Evolutionary conservation across 306 rosid species (phyloP).

Genomic region (Prunus fruticosa): DNA sequence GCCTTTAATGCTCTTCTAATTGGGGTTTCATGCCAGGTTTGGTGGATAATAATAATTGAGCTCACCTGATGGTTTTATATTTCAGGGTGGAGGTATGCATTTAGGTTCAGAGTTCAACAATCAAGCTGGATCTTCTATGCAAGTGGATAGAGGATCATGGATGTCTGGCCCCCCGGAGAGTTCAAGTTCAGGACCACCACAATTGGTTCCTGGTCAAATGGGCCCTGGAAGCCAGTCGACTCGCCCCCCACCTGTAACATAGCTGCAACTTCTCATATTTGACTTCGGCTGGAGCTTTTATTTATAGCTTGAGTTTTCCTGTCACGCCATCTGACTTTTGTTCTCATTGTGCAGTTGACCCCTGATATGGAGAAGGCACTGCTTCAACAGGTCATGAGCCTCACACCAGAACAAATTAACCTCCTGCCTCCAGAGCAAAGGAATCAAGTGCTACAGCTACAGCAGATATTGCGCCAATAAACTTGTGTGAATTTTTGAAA

Average conservation of each 20-base stretch:
- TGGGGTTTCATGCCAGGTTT: background rate
- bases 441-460: slow-evolving; percentile 93
- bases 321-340: slow-evolving; percentile 1
- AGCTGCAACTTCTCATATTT: slow-evolving; percentile 6
- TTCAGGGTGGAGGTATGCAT: slow-evolving; percentile 63
- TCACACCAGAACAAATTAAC: slow-evolving; percentile 81
- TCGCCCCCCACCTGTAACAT: slow-evolving; percentile 49
- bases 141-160: slow-evolving; percentile 75
- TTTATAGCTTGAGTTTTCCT: background rate
- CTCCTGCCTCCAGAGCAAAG: slow-evolving; percentile 91
- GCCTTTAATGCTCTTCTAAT: background rate
- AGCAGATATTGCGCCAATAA: slow-evolving; percentile 83
- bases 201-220: slow-evolving; percentile 48
- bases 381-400: slow-evolving; percentile 99
- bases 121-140: slow-evolving; percentile 70
- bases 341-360: slow-evolving; percentile 52
- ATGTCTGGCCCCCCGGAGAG: slow-evolving; percentile 62
- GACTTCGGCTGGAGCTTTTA: slow-evolving; percentile 6
- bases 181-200: slow-evolving; percentile 48
- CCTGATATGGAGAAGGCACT: slow-evolving; percentile 93
- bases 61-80: slow-evolving; percentile 11
- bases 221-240: slow-evolving; percentile 58
- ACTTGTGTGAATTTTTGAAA: background rate
- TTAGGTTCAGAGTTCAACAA: slow-evolving; percentile 62
- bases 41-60: background rate